Conservation (phyloP, 2,329 filamentous ascomycete genomes). For the Torrubiella hemipterigena region DNA sequence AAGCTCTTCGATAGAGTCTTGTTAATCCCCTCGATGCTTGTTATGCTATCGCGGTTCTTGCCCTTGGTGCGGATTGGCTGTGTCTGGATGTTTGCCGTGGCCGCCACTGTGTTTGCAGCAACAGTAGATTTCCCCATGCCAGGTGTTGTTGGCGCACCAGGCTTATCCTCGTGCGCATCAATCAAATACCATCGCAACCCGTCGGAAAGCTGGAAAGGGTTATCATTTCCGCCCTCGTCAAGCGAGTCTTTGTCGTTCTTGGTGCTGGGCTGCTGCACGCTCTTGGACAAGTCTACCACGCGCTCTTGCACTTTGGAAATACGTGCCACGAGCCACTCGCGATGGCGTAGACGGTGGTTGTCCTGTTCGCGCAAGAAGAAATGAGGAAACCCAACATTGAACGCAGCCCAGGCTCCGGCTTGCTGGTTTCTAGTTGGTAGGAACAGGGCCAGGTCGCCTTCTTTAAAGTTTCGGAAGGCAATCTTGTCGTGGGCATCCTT, state of each 20-base stretch:
- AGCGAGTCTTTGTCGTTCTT: conserved; percentile 38
- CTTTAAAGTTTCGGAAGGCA: conserved; percentile 89
- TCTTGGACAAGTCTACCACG: conserved; percentile 82
- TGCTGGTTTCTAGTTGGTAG: conserved; percentile 89
- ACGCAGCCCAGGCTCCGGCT: conserved; percentile 92
- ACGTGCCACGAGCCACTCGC: conserved; percentile 94
- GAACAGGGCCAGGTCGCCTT: conserved; percentile 89
- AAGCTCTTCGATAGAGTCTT: conserved; percentile 77
- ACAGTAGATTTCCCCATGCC: conserved; percentile 88
- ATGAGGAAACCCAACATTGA: conserved; percentile 94
- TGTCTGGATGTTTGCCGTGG: conserved; percentile 58
- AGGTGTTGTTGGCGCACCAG: conserved; percentile 81
- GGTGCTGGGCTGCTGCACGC: conserved; percentile 36
- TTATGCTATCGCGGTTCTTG: conserved; percentile 30
- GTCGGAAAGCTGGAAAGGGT: conserved; percentile 92
- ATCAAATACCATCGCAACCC: conserved; percentile 93
- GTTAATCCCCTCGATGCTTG: conserved; percentile 59
- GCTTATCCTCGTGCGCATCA: conserved; percentile 86
- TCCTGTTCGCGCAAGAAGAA: conserved; percentile 95
- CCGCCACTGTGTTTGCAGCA: conserved; percentile 76
- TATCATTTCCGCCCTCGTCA: conserved; percentile 70
- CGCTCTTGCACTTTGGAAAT: conserved; percentile 87
- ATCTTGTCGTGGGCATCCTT: conserved; percentile 92
- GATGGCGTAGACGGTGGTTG: conserved; percentile 65
- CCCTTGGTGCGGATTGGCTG: conserved; percentile 33